Evolutionary conservation across 2,329 filamentous ascomycete species (phyloP).

Genomic region (Monosporascus sp.): DNA sequence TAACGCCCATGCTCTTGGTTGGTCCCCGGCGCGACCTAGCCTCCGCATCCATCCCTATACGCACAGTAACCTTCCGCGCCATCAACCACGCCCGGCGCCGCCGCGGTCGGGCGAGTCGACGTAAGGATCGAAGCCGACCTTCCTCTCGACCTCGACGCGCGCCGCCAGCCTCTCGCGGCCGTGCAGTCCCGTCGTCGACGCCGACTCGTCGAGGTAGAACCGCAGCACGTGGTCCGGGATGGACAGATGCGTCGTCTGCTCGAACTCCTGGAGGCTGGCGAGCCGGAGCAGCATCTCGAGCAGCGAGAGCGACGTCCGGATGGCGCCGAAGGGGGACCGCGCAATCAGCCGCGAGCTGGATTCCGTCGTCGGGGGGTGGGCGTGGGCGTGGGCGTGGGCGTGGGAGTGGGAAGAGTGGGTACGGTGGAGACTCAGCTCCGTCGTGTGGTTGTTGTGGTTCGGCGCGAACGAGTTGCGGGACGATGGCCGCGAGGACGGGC

Average conservation of each 20-base stretch:
- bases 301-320: conserved; percentile 61
- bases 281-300: conserved; percentile 86
- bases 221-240: conserved; percentile 85
- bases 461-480: conserved; percentile 10
- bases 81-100: background rate
- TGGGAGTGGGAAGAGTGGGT: conserved; percentile 1
- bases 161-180: conserved; percentile 41
- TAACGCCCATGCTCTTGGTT: background rate
- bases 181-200: conserved; percentile 46
- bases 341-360: conserved; percentile 28
- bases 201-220: conserved; percentile 69
- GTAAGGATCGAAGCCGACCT: conserved; percentile 54
- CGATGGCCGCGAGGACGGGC: conserved; percentile 14
- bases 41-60: too few species aligned
- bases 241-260: conserved; percentile 82
- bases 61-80: too few species aligned
- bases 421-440: background rate
- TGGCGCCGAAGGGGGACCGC: conserved; percentile 46
- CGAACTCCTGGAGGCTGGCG: conserved; percentile 83
- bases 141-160: conserved; percentile 41
- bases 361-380: background rate
- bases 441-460: background rate
- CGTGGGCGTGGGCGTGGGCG: background rate
- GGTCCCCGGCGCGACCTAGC: too few species aligned
- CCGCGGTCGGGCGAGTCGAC: conserved; percentile 31